These are phyloP conservation scores for Fibroporia radiculosa DNA, from an alignment of 768 basidiomycete species.

Conservation along the genomic window DNA sequence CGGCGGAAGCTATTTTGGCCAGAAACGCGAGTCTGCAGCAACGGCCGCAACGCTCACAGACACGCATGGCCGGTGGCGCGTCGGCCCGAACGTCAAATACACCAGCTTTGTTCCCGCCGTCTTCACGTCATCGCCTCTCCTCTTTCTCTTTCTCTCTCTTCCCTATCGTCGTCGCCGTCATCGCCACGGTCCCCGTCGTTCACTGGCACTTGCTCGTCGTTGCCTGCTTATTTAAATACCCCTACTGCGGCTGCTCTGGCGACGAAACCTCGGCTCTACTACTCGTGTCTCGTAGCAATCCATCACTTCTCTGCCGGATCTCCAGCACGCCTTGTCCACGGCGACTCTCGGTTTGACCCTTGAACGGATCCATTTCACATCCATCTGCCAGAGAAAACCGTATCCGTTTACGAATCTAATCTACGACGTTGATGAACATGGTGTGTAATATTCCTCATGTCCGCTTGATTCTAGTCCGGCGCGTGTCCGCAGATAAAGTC, in stretches of 20 bases:
- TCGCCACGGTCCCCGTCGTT: background rate
- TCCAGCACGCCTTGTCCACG: background rate
- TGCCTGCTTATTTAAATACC: background rate
- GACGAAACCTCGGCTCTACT: background rate
- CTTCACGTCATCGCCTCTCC: background rate
- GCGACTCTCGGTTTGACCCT: background rate
- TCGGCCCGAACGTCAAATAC: background rate
- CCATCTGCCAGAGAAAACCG: background rate
- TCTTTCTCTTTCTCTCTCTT: background rate
- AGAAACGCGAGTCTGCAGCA: no score
- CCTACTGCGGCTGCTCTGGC: background rate
- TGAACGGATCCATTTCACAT: background rate
- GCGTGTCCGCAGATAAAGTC: constrained; percentile 6
- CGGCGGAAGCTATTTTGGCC: no score
- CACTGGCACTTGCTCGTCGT: background rate
- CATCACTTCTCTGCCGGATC: background rate
- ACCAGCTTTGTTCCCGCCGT: background rate
- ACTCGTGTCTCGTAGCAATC: background rate
- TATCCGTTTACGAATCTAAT: background rate
- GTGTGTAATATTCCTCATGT: constrained; percentile 4
- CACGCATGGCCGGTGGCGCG: background rate
- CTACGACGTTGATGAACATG: constrained; percentile 1
- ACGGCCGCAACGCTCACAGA: background rate
- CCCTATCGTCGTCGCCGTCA: background rate
- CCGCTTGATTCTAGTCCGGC: constrained; percentile 1